phyloP scores from a whole-genome alignment of 1,139 yeast species.

The Geotrichum aggregatum region DNA sequence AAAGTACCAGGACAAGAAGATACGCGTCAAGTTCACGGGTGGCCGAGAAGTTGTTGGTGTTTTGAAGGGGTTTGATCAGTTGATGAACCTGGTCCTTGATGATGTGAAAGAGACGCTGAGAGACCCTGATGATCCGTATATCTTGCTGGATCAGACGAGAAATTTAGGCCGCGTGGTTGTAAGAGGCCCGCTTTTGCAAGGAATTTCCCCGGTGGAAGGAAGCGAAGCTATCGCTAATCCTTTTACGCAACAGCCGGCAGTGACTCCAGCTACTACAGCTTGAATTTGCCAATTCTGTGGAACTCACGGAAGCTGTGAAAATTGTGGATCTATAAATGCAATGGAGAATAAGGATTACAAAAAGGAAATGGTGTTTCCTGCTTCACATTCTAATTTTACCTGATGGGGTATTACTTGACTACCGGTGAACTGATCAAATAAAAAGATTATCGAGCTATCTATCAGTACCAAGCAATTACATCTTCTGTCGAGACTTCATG shows the following conservation, averaged over 20 bases:
- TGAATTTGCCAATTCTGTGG: too few relatives aligned
- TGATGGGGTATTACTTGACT: too few relatives aligned
- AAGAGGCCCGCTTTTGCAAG: slow-evolving; percentile 77
- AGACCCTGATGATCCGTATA: slow-evolving; percentile 60
- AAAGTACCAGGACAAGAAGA: slow-evolving; percentile 67
- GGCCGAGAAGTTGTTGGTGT: slow-evolving; percentile 76
- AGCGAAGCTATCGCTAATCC: slow-evolving; percentile 75
- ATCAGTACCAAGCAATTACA: background rate
- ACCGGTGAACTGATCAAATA: too few relatives aligned
- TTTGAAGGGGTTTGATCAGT: slow-evolving; percentile 84
- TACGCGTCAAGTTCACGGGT: slow-evolving; percentile 80
- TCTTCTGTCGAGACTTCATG: slow-evolving; percentile 42
- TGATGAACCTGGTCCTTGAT: slow-evolving; percentile 89
- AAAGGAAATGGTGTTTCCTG: too few relatives aligned
- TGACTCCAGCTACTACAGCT: background rate
- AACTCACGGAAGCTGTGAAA: too few relatives aligned
- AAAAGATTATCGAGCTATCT: background rate
- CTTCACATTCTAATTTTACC: too few relatives aligned
- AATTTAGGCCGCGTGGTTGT: slow-evolving; percentile 72
- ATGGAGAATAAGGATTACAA: too few relatives aligned
- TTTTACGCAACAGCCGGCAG: slow-evolving; percentile 37
- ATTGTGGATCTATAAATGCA: too few relatives aligned
- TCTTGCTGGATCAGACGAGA: slow-evolving; percentile 51
- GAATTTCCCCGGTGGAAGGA: slow-evolving; percentile 83
- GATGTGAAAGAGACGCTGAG: slow-evolving; percentile 58